Base-by-base conservation (phyloP, 164 flowering plant species). In the Kalanchoe fedtschenkoi region DNA sequence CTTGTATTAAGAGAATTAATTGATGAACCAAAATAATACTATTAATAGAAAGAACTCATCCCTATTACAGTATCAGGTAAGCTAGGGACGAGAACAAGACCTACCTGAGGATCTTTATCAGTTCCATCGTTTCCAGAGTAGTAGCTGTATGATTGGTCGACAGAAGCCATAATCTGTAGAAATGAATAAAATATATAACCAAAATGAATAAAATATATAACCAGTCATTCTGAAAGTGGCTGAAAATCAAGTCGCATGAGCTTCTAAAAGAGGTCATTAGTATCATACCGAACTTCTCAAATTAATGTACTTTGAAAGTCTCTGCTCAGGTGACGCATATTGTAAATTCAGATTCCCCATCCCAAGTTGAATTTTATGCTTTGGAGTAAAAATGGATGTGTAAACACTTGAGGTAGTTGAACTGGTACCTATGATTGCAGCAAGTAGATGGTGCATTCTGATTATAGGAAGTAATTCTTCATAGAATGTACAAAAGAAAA, bases 61-160 rank as follows among this genome's bases (percentile, higher is more conserved):
- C 33, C 15, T 41, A n/a, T 6, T 39, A 47, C 14, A 53, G 11
- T 22, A 60, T 29, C 22, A 55, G 17, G 16, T 51, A 51, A 26
- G 56, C 26, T 24, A 13, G 32, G 56, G 32, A 51, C 1, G 32
- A 70, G 47, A 47, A 44, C 43, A 5, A 39, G 44, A 26, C 47
- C 9, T 74, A 86, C 97, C 92, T 90, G 92, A 73, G 89, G 80
- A 76, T 84, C 86, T 62, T 69, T 69, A 46, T 76, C 87, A 41
- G 76, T 86, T 64, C 91, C 89, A 70, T 80, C 77, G 72, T 75
- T 60, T 78, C 84, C 92, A 59, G 74, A 30, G 65, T 90, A 90
- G 70, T 73, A 84, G 62, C 79, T 68, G 57, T 80, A 87, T 63
- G 95, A 80, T 63, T 86, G 92, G 28, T 80, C 80, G 28, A 75